Evolutionary conservation across 768 basidiomycete genomes (phyloP).

Genomic region (Rhizopogon vulgaris): DNA sequence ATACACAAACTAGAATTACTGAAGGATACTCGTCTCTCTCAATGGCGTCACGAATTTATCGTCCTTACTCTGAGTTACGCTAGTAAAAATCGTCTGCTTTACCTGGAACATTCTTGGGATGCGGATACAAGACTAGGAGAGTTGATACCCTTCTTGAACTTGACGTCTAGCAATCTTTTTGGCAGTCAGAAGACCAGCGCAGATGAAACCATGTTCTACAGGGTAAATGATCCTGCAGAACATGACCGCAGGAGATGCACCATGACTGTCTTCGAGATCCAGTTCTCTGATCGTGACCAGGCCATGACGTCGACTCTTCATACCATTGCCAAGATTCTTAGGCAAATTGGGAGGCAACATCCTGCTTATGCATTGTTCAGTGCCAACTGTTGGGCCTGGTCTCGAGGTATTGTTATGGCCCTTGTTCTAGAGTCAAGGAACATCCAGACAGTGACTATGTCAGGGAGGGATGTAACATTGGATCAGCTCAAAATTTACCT

Average conservation of each 20-base stretch:
- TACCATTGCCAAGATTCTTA: neutral
- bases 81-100: neutral
- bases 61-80: neutral
- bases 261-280: neutral
- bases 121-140: neutral
- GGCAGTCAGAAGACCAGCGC: neutral
- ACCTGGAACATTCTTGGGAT: neutral
- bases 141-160: neutral
- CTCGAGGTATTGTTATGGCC: neutral
- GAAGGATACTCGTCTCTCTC: neutral
- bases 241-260: neutral
- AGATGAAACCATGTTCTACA: neutral
- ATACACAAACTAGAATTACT: neutral
- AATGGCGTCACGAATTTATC: neutral
- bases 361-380: neutral
- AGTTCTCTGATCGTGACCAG: neutral
- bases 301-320: neutral
- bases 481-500: neutral
- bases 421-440: neutral
- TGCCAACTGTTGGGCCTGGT: constrained; percentile 1
- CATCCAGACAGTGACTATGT: neutral
- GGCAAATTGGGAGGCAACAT: neutral
- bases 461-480: neutral
- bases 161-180: neutral
- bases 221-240: neutral